Percentiles rank a stretch among this genome's conserved stretches.
These are phyloP conservation scores for Tricholoma matsutake DNA, from an alignment of 768 basidiomycete species.

Conservation along the genomic window DNA sequence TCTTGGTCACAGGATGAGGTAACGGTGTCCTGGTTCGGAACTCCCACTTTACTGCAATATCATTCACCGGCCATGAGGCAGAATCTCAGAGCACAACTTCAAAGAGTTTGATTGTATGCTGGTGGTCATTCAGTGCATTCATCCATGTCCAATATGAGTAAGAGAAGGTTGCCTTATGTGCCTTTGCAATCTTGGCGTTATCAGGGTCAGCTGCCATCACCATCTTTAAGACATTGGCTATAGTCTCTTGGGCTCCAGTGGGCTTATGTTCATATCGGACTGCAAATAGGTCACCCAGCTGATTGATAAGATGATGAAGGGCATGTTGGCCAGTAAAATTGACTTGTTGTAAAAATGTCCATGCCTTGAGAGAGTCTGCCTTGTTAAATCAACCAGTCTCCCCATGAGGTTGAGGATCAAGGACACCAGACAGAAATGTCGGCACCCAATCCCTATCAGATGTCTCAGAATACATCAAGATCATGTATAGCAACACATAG, in stretches of 20 bases:
- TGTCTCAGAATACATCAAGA: too few species aligned
- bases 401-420: neutral
- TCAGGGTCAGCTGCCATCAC: neutral
- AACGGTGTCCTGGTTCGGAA: neutral
- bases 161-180: neutral
- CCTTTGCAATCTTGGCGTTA: neutral
- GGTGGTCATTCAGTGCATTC: neutral
- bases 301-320: too few species aligned
- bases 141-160: neutral
- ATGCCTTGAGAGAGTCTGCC: neutral
- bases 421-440: neutral
- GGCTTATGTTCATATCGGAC: neutral
- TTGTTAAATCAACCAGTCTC: neutral
- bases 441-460: neutral
- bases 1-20: neutral
- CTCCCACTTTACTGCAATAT: neutral
- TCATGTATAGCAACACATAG: too few species aligned
- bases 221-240: neutral
- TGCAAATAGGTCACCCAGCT: too few species aligned
- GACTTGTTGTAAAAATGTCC: neutral
- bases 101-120: neutral
- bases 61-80: neutral
- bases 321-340: neutral
- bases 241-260: neutral
- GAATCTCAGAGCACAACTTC: neutral